Percentiles rank a stretch among this genome's conserved stretches.
Evolutionary conservation across 2,329 filamentous ascomycete species (phyloP).

Genomic region (Rhynchosporium graminicola): DNA sequence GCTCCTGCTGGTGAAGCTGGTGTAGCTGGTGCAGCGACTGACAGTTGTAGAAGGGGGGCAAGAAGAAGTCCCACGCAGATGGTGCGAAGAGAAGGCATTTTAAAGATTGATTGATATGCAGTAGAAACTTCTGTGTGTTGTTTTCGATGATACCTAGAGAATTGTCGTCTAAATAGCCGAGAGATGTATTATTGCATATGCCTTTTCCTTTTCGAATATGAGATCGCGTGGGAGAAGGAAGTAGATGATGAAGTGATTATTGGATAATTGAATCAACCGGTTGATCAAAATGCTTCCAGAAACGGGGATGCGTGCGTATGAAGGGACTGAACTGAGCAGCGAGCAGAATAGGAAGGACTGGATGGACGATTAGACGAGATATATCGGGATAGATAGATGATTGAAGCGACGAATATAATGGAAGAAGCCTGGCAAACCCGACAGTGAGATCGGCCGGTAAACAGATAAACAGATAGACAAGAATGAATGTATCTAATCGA

Average conservation of each 20-base stretch:
- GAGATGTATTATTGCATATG: background rate
- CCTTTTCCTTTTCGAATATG: background rate
- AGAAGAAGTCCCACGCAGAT: constrained; percentile 32
- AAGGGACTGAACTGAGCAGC: background rate
- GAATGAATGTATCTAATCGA: background rate
- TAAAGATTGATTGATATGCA: constrained; percentile 2
- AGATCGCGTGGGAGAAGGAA: background rate
- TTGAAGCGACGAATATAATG: background rate
- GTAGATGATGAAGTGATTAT: constrained; percentile 12
- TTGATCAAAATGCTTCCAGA: constrained; percentile 18
- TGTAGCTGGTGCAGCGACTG: constrained; percentile 27
- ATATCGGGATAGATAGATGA: background rate
- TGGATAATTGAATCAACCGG: constrained; percentile 22
- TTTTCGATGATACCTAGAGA: constrained; percentile 8
- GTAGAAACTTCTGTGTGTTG: constrained; percentile 1
- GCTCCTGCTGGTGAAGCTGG: constrained; percentile 1
- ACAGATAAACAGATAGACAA: constrained; percentile 2
- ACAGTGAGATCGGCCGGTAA: background rate
- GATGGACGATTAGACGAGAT: too few species aligned
- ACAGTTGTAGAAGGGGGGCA: constrained; percentile 27
- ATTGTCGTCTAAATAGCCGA: constrained; percentile 11
- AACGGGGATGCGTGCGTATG: background rate
- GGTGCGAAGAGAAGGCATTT: constrained; percentile 35
- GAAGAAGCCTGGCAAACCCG: background rate
- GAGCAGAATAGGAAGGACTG: background rate